These are phyloP conservation scores for Podospora pseudopauciseta DNA, from an alignment of 495 filamentous ascomycete species.

Conservation along the genomic window DNA sequence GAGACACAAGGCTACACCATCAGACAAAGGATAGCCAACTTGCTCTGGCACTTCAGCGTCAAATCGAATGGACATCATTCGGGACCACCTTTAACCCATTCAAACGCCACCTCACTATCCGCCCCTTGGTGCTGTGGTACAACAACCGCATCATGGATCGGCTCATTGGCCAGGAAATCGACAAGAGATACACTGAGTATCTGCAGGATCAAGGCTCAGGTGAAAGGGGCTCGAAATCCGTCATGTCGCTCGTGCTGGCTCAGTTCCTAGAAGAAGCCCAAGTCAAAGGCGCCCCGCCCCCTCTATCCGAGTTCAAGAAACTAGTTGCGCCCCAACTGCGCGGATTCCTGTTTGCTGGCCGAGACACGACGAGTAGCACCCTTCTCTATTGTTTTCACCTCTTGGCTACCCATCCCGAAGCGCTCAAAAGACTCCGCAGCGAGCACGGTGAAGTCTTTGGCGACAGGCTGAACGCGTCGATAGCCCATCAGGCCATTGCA, in stretches of 20 bases:
- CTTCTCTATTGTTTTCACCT: constrained; percentile 38
- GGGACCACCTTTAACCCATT: not conserved
- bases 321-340: constrained; percentile 28
- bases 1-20: not conserved
- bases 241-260: constrained; percentile 21
- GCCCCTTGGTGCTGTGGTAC: not conserved
- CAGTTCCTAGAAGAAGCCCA: constrained; percentile 10
- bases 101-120: not conserved
- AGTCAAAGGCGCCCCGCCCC: not conserved
- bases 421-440: constrained; percentile 30
- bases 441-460: constrained; percentile 44
- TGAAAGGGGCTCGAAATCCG: constrained; percentile 50
- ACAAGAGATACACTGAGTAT: not conserved
- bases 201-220: not conserved
- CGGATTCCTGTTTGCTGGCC: constrained; percentile 42
- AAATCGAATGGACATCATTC: not conserved
- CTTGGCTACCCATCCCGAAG: constrained; percentile 36
- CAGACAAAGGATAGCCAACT: not conserved
- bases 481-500: too few relatives aligned
- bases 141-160: not conserved
- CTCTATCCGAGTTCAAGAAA: constrained; percentile 2
- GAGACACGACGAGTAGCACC: constrained; percentile 40
- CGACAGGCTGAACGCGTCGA: constrained; percentile 15
- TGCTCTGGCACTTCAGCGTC: not conserved
- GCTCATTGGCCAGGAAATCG: not conserved